Percentiles rank a stretch among this genome's conserved stretches.
phyloP scores from a whole-genome alignment of 352 stramenopile species.

The Globisporangium acanthophoron region DNA sequence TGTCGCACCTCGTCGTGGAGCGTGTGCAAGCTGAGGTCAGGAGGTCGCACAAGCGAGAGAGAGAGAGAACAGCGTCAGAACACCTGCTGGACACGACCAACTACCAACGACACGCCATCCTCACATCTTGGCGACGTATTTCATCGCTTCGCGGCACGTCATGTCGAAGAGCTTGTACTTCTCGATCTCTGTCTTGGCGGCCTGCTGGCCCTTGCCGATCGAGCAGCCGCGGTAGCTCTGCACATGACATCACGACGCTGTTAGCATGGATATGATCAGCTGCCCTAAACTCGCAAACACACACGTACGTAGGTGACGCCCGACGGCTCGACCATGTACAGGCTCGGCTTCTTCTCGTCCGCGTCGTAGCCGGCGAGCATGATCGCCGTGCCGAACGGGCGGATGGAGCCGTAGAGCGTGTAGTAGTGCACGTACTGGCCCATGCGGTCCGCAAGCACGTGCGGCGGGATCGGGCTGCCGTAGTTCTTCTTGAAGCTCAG shows the following conservation, averaged over 20 bases:
- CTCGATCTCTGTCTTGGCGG: constrained; percentile 99
- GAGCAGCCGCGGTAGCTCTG: constrained; percentile 96
- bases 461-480: constrained; percentile 89
- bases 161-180: constrained; percentile 96
- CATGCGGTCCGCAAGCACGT: constrained; percentile 93
- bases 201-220: constrained; percentile 96
- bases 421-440: constrained; percentile 98
- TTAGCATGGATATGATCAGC: background rate
- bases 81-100: background rate
- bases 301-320: constrained; percentile 80
- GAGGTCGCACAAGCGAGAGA: background rate
- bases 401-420: constrained; percentile 96
- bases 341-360: constrained; percentile 84
- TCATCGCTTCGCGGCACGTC: constrained; percentile 94
- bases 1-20: constrained; percentile 97
- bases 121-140: constrained; percentile 98
- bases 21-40: constrained; percentile 81
- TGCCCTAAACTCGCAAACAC: background rate
- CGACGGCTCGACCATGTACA: constrained; percentile 93
- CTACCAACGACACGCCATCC: constrained; percentile 8
- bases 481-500: constrained; percentile 97
- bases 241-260: background rate
- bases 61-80: background rate
- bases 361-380: constrained; percentile 96
- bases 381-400: constrained; percentile 95